Conservation (phyloP, 139 green algal genomes). For the Microglena sp. region DNA sequence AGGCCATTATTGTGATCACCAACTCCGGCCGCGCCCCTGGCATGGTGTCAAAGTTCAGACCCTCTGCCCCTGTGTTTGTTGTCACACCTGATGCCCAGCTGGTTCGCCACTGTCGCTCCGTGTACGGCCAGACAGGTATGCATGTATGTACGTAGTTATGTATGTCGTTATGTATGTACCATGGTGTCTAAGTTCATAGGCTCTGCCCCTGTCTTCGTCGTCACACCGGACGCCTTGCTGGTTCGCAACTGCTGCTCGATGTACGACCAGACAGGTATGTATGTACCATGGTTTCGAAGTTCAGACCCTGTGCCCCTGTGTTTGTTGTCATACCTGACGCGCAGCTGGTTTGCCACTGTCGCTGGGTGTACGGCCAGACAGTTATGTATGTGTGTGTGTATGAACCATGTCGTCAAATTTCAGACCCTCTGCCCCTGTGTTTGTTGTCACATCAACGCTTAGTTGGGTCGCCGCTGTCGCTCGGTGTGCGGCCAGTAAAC, state of each 20-base stretch:
- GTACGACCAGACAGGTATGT: too few species aligned
- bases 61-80: constrained; percentile 39
- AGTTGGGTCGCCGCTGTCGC: constrained; percentile 34
- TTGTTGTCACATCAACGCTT: constrained; percentile 38
- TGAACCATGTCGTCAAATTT: constrained; percentile 52
- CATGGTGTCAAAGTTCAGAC: constrained; percentile 50
- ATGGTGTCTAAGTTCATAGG: constrained; percentile 52
- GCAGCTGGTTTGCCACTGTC: constrained; percentile 36
- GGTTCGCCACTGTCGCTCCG: constrained; percentile 28
- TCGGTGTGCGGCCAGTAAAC: too few species aligned
- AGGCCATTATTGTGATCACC: constrained; percentile 50
- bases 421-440: constrained; percentile 32
- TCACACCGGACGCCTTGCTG: constrained; percentile 29
- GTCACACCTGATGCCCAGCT: constrained; percentile 31
- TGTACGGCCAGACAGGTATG: constrained; percentile 4
- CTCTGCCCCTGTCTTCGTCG: constrained; percentile 36
- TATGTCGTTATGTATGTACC: too few species aligned
- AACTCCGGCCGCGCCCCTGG: constrained; percentile 27
- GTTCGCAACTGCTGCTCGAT: constrained; percentile 36
- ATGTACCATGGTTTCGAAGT: constrained; percentile 54
- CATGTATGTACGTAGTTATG: too few species aligned
- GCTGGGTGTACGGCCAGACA: constrained; percentile 2
- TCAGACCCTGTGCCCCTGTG: constrained; percentile 35
- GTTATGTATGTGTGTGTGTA: too few species aligned
- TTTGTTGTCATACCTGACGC: constrained; percentile 36